Conservation (phyloP, 2,329 filamentous ascomycete species). For the Aspergillus fijiensis region DNA sequence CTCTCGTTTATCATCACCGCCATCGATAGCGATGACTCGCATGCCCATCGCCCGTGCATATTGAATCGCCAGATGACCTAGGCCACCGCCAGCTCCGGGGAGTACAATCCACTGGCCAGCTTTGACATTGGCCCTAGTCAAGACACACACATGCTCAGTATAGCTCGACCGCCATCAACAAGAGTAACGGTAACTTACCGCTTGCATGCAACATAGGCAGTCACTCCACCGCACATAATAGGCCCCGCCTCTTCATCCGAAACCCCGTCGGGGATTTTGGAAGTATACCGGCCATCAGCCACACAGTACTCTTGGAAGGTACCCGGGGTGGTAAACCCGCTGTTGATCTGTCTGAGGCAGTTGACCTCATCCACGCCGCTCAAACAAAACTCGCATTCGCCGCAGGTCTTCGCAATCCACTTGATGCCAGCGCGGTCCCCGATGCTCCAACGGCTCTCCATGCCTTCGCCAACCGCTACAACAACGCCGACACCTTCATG, state of each 20-base stretch:
- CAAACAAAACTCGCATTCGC: constrained; percentile 21
- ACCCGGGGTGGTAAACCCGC: constrained; percentile 19
- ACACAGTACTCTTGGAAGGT: constrained; percentile 24
- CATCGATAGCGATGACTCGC: constrained; percentile 75
- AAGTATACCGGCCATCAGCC: constrained; percentile 17
- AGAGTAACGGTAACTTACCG: not conserved
- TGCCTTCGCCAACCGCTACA: constrained; percentile 34
- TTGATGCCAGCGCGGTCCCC: constrained; percentile 26
- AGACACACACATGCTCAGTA: not conserved
- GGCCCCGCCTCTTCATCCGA: constrained; percentile 20
- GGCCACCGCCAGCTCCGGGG: constrained; percentile 51
- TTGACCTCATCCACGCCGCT: constrained; percentile 18
- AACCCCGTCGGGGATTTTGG: constrained; percentile 21
- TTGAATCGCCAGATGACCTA: constrained; percentile 77
- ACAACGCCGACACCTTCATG: constrained; percentile 50
- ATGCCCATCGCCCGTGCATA: constrained; percentile 91
- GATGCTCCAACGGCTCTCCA: constrained; percentile 18
- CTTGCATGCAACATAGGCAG: constrained; percentile 23
- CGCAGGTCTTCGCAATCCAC: constrained; percentile 22
- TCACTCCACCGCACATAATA: constrained; percentile 25
- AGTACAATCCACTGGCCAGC: constrained; percentile 30
- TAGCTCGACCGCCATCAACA: not conserved
- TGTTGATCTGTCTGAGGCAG: constrained; percentile 17
- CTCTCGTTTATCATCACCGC: constrained; percentile 74
- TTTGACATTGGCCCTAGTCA: constrained; percentile 33